These are phyloP conservation scores for Fonsecaea nubica DNA, from an alignment of 2,329 filamentous ascomycete species.

Conservation along the genomic window DNA sequence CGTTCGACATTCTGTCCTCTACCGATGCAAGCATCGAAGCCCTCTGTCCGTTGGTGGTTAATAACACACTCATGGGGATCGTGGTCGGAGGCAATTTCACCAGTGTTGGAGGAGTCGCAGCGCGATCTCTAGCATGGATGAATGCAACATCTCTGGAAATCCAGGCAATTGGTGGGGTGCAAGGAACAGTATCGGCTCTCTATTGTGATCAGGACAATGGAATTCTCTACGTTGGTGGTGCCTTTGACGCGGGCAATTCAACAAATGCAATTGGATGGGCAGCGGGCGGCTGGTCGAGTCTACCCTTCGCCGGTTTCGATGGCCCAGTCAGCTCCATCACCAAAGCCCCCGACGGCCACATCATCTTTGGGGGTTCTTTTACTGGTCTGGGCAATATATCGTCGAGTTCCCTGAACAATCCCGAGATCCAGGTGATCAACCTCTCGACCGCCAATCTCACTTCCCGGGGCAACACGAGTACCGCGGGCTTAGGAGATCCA, in stretches of 20 bases:
- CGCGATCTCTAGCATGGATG: constrained; percentile 80
- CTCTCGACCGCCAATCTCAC: constrained; percentile 78
- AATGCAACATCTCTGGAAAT: constrained; percentile 74
- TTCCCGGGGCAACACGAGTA: constrained; percentile 60
- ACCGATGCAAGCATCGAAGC: constrained; percentile 84
- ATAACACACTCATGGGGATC: constrained; percentile 73
- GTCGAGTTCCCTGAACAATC: constrained; percentile 57
- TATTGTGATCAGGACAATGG: constrained; percentile 78
- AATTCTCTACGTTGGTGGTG: constrained; percentile 90
- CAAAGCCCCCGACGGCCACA: constrained; percentile 78
- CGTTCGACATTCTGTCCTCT: constrained; percentile 73
- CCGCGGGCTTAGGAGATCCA: constrained; percentile 73
- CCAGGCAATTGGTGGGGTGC: constrained; percentile 77
- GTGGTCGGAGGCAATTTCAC: constrained; percentile 96
- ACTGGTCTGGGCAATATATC: constrained; percentile 77
- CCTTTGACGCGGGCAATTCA: constrained; percentile 79
- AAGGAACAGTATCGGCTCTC: constrained; percentile 80
- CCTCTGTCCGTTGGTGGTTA: constrained; percentile 80
- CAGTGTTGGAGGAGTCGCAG: constrained; percentile 76
- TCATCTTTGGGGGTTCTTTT: constrained; percentile 91
- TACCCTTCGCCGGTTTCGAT: constrained; percentile 94
- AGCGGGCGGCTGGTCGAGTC: constrained; percentile 71
- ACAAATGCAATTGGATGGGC: constrained; percentile 90
- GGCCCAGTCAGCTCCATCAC: constrained; percentile 86
- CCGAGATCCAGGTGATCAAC: constrained; percentile 77